phyloP scores from a whole-genome alignment of 495 filamentous ascomycete genomes.

The Jackrogersella multiformis region DNA sequence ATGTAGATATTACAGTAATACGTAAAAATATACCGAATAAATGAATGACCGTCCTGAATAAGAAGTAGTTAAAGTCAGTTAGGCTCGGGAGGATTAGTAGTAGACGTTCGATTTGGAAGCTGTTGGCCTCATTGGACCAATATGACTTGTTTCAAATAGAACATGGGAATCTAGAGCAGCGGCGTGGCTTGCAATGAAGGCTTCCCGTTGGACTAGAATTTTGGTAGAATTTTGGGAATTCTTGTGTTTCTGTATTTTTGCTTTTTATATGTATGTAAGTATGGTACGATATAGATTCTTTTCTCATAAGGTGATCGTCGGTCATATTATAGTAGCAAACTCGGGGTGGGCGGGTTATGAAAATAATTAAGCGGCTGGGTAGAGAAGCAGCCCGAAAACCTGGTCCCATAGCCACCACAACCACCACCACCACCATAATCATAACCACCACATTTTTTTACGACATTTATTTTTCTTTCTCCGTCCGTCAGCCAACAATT shows the following conservation, averaged over 20 bases:
- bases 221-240: no score
- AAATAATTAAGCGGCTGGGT: slow-evolving; percentile 36
- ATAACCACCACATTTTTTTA: not conserved
- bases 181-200: slow-evolving; percentile 28
- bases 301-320: no score
- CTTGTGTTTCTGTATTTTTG: no score
- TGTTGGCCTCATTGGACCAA: slow-evolving; percentile 19
- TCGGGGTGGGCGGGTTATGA: slow-evolving; percentile 8
- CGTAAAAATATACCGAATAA: slow-evolving; percentile 12
- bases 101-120: not conserved
- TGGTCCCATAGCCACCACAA: slow-evolving; percentile 9
- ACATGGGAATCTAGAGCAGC: slow-evolving; percentile 38
- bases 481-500: slow-evolving; percentile 16
- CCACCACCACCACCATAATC: no score
- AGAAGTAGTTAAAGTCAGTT: slow-evolving; percentile 13
- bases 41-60: not conserved
- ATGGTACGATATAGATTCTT: no score
- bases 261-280: no score
- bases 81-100: not conserved
- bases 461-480: slow-evolving; percentile 18
- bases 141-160: slow-evolving; percentile 44
- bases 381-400: not conserved
- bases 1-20: slow-evolving; percentile 37
- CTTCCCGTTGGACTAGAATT: not conserved
- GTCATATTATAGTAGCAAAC: slow-evolving; percentile 15